Evolutionary conservation across 2,329 filamentous ascomycete genomes (phyloP).

Genomic region (Amphichorda felina): DNA sequence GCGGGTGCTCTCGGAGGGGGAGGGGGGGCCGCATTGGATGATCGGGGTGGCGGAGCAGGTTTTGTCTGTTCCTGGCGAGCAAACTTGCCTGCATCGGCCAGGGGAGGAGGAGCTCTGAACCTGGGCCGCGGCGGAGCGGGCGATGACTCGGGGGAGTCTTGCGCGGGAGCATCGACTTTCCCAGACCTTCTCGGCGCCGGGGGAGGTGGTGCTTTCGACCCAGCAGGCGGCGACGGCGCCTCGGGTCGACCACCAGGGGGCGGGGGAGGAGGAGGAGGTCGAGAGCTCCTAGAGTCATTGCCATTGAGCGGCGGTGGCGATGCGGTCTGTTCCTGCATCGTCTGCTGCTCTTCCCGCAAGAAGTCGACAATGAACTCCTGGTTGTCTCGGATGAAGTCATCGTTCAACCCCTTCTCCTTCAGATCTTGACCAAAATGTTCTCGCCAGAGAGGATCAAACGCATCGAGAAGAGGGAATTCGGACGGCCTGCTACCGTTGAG

Average conservation of each 20-base stretch:
- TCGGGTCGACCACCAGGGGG: conserved; percentile 11
- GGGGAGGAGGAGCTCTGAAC: conserved; percentile 77
- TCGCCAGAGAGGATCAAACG: conserved; percentile 53
- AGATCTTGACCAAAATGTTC: conserved; percentile 55
- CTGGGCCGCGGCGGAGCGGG: conserved; percentile 49
- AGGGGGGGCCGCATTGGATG: conserved; percentile 4
- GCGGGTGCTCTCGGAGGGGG: conserved; percentile 11
- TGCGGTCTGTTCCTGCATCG: conserved; percentile 10
- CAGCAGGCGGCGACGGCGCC: conserved; percentile 16
- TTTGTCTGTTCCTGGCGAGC: conserved; percentile 39
- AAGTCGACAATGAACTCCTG: conserved; percentile 59
- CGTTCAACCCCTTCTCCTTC: conserved; percentile 48
- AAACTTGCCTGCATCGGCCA: conserved; percentile 83
- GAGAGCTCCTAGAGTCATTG: conserved; percentile 13
- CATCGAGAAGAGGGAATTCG: conserved; percentile 51
- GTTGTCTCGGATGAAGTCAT: conserved; percentile 56
- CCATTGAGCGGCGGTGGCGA: conserved; percentile 15
- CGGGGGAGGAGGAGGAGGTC: conserved; percentile 23
- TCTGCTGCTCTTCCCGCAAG: conserved; percentile 43
- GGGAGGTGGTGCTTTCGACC: conserved; percentile 13
- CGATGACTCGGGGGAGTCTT: conserved; percentile 55
- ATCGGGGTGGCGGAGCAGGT: conserved; percentile 11
- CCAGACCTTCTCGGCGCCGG: conserved; percentile 46
- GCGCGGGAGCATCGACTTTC: conserved; percentile 30
- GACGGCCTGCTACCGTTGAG: conserved; percentile 31